phyloP scores from a whole-genome alignment of 2,329 filamentous ascomycete species.

The Phaeosphaeriaceae sp. region DNA sequence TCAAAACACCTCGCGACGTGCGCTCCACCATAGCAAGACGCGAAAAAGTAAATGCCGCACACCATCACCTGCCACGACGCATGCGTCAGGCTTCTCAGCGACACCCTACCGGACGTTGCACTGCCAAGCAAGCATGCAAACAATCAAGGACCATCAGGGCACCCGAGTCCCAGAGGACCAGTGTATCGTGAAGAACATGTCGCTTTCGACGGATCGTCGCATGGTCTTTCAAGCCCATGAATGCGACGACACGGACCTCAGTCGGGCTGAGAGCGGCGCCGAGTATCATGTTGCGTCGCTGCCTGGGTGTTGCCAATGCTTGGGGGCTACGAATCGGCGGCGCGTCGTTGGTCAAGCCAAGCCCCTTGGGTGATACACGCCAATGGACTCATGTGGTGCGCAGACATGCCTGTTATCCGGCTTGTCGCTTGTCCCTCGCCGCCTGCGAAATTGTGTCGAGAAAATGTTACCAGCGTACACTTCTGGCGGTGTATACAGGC shows the following conservation, averaged over 20 bases:
- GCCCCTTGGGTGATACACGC: conserved; percentile 21
- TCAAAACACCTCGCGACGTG: conserved; percentile 8
- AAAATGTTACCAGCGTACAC: not conserved
- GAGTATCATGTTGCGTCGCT: conserved; percentile 13
- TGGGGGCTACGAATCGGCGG: conserved; percentile 10
- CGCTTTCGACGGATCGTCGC: not conserved
- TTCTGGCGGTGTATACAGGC: not conserved
- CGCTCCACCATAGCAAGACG: conserved; percentile 2
- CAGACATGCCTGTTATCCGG: conserved; percentile 12
- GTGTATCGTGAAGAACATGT: not conserved
- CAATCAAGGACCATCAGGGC: not conserved
- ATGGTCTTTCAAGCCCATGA: not conserved
- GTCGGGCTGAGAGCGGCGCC: conserved; percentile 18
- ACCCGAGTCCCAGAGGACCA: not conserved
- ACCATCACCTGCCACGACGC: not conserved
- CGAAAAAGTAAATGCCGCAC: not conserved
- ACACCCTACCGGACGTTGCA: not conserved
- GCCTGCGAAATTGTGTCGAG: not conserved
- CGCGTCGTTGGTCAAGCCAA: conserved; percentile 14
- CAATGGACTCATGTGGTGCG: conserved; percentile 7
- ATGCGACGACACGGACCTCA: conserved; percentile 1
- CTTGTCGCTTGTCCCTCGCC: conserved; percentile 10
- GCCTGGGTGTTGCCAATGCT: conserved; percentile 17
- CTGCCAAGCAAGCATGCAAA: not conserved
- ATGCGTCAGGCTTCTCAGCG: not conserved